A percentile compares a stretch with the other conserved stretches of the same genome.
These are phyloP conservation scores for Phytophthora pseudosyringae DNA, from an alignment of 352 stramenopile genomes.

Conservation along the genomic window DNA sequence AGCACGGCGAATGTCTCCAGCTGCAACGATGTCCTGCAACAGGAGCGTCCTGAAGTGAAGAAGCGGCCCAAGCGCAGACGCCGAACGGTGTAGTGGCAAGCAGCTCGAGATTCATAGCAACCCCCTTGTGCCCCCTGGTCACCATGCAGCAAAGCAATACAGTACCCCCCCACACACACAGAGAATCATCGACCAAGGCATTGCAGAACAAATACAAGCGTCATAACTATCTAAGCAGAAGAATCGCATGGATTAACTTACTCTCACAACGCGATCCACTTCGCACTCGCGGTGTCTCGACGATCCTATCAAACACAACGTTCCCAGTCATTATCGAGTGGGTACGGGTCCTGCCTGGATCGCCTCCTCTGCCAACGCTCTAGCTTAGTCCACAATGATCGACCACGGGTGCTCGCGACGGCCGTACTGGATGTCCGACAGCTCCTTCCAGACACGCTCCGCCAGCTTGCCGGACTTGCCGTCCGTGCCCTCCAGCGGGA, in stretches of 20 bases:
- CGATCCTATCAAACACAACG: conserved; percentile 17
- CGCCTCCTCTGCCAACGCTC: conserved; percentile 6
- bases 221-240: conserved; percentile 23
- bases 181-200: neutral
- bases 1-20: neutral
- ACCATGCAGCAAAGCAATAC: neutral
- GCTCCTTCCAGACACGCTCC: conserved; percentile 88
- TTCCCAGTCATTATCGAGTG: conserved; percentile 6
- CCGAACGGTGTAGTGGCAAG: conserved; percentile 2
- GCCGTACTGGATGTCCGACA: conserved; percentile 91
- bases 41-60: neutral
- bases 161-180: no score
- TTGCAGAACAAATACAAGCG: neutral
- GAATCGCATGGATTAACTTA: conserved; percentile 39
- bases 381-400: conserved; percentile 50
- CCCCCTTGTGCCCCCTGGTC: neutral
- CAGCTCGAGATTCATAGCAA: neutral
- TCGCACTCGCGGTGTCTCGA: conserved; percentile 1
- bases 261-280: conserved; percentile 17
- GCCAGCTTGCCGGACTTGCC: conserved; percentile 87
- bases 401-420: conserved; percentile 63
- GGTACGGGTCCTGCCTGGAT: no score
- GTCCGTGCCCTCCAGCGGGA: conserved; percentile 87
- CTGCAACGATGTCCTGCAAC: neutral
- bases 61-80: conserved; percentile 13